Conservation (phyloP, 2,329 filamentous ascomycete species). For the Coniochaeta sp. region DNA sequence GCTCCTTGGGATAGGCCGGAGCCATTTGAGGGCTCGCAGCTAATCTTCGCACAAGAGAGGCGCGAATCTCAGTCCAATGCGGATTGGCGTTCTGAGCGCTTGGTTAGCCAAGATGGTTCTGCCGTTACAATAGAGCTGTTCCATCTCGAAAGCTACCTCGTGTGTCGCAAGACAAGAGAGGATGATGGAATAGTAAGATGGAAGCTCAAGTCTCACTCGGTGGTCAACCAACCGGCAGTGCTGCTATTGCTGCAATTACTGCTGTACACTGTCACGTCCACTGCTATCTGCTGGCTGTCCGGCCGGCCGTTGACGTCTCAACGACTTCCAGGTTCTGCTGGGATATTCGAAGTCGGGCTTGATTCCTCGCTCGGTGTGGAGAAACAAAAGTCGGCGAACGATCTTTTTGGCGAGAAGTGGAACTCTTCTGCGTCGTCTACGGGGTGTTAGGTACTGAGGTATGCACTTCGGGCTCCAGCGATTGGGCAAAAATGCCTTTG, state of each 20-base stretch:
- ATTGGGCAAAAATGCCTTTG: too few species aligned
- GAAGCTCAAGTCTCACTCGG: not conserved
- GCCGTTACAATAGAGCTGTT: not conserved
- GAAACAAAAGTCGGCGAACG: constrained; percentile 1
- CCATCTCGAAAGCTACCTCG: not conserved
- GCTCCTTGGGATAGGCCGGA: not conserved
- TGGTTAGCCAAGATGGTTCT: not conserved
- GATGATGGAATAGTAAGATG: not conserved
- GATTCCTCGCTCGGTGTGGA: constrained; percentile 1
- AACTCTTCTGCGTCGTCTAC: not conserved
- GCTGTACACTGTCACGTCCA: not conserved
- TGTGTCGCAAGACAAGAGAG: not conserved
- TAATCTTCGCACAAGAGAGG: not conserved
- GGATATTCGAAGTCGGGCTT: not conserved
- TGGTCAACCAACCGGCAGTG: not conserved
- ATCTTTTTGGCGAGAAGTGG: not conserved
- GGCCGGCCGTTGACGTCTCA: not conserved
- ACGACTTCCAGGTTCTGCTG: not conserved
- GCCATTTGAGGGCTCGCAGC: not conserved
- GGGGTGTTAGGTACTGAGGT: not conserved
- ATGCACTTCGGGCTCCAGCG: not conserved
- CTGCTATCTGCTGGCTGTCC: not conserved
- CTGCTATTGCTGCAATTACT: not conserved
- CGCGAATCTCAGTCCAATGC: not conserved
- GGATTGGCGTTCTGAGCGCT: not conserved